A percentile compares a stretch with the other conserved stretches of the same genome.
phyloP scores from a whole-genome alignment of 1,139 yeast genomes.

The Protomyces gravidus region DNA sequence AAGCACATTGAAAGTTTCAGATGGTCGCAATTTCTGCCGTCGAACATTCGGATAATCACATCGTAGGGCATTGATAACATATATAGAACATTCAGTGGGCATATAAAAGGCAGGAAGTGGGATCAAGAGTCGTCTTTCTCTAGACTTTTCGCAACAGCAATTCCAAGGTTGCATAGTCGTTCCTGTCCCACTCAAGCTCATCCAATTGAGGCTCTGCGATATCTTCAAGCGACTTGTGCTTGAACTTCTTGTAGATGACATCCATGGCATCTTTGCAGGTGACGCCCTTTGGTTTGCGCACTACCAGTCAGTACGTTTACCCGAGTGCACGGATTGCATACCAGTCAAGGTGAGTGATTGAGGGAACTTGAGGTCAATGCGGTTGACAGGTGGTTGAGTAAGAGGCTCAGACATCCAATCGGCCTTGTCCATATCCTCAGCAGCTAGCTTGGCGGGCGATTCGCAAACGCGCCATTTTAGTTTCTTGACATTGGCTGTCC shows the following conservation, averaged over 20 bases:
- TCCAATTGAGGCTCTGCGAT: constrained; percentile 23
- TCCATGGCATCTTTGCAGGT: constrained; percentile 29
- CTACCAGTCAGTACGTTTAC: neutral
- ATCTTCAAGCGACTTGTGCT: constrained; percentile 28
- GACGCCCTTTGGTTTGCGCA: constrained; percentile 27
- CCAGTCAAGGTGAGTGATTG: constrained; percentile 21
- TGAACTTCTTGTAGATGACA: constrained; percentile 24
- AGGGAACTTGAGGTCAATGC: constrained; percentile 26
- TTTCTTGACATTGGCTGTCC: constrained; percentile 22
- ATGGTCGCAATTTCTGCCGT: too few relatives aligned
- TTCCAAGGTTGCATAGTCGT: constrained; percentile 22
- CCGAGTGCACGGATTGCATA: neutral
- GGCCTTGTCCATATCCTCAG: neutral
- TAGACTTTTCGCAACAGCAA: constrained; percentile 9
- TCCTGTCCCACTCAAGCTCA: constrained; percentile 24
- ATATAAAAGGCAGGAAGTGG: too few relatives aligned
- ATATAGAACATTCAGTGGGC: too few relatives aligned
- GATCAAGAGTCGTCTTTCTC: too few relatives aligned
- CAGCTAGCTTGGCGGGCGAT: constrained; percentile 21
- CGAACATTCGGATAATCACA: too few relatives aligned
- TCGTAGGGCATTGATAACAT: too few relatives aligned
- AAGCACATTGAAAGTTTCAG: too few relatives aligned
- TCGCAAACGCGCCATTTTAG: constrained; percentile 21
- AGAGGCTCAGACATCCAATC: neutral
- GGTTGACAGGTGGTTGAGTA: constrained; percentile 21